Base-by-base conservation (phyloP, 2,329 filamentous ascomycete genomes). In the Pseudohalonectria lignicola region DNA sequence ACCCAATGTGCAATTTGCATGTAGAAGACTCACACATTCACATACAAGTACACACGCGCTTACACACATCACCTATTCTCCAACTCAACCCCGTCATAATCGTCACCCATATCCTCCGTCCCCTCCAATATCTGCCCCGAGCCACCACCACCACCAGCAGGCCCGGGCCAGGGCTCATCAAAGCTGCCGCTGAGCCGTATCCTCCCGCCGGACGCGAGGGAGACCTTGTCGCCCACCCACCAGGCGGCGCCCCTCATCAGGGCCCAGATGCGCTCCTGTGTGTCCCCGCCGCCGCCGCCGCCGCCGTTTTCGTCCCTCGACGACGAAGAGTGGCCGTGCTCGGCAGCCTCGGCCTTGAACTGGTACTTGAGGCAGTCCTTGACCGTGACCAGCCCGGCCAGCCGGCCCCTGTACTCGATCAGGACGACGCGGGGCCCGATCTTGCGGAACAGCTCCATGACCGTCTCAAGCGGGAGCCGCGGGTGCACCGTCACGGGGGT, bases 391-490 rank as follows among this genome's bases (percentile, higher is more conserved):
- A 98, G 69, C 0, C 92, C 92, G 0, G 74, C 76, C 2, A 98
- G 70, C 36, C 76, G 76, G 12, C 92, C 92, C 41, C 85, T 82
- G 54, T 94, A 82, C 57, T 98, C 92, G 29, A 95, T 82, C 4
- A 98, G 70, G 36, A 98, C 90, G 5, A 95, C 87, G 2, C 92
- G 76, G 0, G 90, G 92, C 0, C 92, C 92, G 56, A 98, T 93
- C 64, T 96, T 98, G 57, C 90, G 90, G 67, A 98, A 98, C 10
- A 98, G 70, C 54, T 98, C 92, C 87, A 98, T 95, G 23, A 94
- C 90, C 0, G 92, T 98, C 61, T 98, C 92, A 0, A 98, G 76
- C 0, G 90, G 84, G 1, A 96, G 75, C 2, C 86, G 79, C 1
- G 92, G 92, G 53, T 98, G 92, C 1, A 88, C 88, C 0, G 87